Evolutionary conservation across 73 alveolate genomes (phyloP).

Genomic region (Stentor coeruleus): DNA sequence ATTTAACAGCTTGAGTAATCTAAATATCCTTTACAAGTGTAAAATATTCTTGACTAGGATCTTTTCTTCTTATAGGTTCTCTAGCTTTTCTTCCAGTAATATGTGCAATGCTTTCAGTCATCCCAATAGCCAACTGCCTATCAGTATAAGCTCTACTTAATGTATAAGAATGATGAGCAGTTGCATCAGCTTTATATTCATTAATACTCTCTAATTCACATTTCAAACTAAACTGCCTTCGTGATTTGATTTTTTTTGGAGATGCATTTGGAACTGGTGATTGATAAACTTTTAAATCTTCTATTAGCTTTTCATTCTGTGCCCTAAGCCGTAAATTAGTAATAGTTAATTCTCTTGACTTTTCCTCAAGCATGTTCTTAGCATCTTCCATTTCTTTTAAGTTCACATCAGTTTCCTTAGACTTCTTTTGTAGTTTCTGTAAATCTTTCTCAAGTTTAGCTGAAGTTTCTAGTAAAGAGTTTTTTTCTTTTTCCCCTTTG

Average conservation of each 20-base stretch:
- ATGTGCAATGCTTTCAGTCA: not conserved
- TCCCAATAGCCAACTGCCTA: not conserved
- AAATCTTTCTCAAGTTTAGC: not conserved
- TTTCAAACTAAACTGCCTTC: not conserved
- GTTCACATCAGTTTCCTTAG: slow-evolving; percentile 1
- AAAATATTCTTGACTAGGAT: slow-evolving; percentile 14
- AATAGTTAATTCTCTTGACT: not conserved
- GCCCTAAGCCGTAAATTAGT: not conserved
- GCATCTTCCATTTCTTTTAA: not conserved
- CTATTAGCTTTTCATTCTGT: slow-evolving; percentile 8
- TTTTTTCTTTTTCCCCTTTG: not conserved
- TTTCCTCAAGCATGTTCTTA: not conserved
- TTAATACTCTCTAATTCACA: slow-evolving; percentile 4
- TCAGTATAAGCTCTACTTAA: not conserved
- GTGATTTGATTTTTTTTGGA: not conserved
- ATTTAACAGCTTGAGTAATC: slow-evolving; percentile 14
- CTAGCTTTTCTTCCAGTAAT: not conserved
- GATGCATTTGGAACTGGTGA: not conserved
- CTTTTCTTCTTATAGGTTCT: not conserved
- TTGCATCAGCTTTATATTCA: not conserved
- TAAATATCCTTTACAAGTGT: not conserved
- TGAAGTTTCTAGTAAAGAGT: not conserved
- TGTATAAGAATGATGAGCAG: not conserved
- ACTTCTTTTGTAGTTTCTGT: not conserved
- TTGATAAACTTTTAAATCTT: not conserved